Percentiles rank a stretch among this genome's conserved stretches.
These are phyloP conservation scores for Suillus subluteus DNA, from an alignment of 768 basidiomycete species.

Conservation along the genomic window DNA sequence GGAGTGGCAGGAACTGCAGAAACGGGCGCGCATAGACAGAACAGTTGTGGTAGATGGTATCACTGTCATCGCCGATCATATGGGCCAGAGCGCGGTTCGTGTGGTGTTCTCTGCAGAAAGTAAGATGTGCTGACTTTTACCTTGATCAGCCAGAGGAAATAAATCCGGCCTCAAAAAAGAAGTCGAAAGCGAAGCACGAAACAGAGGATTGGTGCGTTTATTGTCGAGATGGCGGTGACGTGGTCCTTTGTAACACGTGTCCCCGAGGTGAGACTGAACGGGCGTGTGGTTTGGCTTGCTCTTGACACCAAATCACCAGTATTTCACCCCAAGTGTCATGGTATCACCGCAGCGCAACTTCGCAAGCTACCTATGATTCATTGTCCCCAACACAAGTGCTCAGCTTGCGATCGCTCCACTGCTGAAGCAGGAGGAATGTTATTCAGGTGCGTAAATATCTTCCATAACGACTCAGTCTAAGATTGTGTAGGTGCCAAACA, in stretches of 20 bases:
- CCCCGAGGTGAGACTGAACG: slow-evolving; percentile 50
- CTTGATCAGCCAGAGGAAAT: slow-evolving; percentile 18
- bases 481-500: slow-evolving; percentile 52
- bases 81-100: slow-evolving; percentile 34
- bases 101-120: not conserved
- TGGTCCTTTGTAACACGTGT: slow-evolving; percentile 51
- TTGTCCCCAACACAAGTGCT: slow-evolving; percentile 58
- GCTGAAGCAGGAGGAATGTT: slow-evolving; percentile 58
- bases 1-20: slow-evolving; percentile 51
- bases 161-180: slow-evolving; percentile 33
- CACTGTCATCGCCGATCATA: slow-evolving; percentile 33
- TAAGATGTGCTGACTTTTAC: not conserved
- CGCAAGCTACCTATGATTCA: slow-evolving; percentile 27
- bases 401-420: slow-evolving; percentile 46
- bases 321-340: slow-evolving; percentile 56
- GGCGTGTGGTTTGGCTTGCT: slow-evolving; percentile 1
- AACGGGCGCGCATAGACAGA: slow-evolving; percentile 45
- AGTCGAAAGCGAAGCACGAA: slow-evolving; percentile 42
- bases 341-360: slow-evolving; percentile 36
- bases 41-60: slow-evolving; percentile 43
- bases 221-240: slow-evolving; percentile 62
- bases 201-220: slow-evolving; percentile 62
- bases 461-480: slow-evolving; percentile 7
- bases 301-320: slow-evolving; percentile 37
- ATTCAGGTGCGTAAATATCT: slow-evolving; percentile 45